Conservation (phyloP, 2,329 filamentous ascomycete species). For the Trichoderma atroviride region DNA sequence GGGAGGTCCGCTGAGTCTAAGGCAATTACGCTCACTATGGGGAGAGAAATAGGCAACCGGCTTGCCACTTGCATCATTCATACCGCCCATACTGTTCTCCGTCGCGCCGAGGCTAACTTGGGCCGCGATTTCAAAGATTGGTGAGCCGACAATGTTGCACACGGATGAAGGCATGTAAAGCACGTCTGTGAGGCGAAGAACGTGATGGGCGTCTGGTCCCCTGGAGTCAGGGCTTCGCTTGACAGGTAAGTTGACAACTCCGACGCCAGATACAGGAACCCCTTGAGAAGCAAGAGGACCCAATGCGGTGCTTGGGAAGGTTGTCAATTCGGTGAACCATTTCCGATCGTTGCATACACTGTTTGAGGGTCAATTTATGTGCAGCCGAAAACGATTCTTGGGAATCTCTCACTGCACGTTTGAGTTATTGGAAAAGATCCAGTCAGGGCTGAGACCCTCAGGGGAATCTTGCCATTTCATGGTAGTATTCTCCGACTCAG, state of each 20-base stretch:
- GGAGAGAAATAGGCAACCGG: background rate
- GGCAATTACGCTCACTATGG: background rate
- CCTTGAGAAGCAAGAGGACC: background rate
- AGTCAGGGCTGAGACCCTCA: background rate
- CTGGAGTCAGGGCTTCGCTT: background rate
- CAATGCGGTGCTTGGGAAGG: background rate
- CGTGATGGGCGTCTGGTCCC: background rate
- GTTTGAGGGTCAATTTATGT: background rate
- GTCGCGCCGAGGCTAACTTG: fast-evolving
- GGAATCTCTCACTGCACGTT: background rate
- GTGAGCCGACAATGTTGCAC: background rate
- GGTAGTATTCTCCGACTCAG: background rate
- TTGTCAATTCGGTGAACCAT: slow-evolving; percentile 28
- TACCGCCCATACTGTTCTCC: background rate
- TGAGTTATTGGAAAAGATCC: background rate
- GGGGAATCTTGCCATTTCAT: background rate
- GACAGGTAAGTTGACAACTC: background rate
- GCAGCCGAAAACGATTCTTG: background rate
- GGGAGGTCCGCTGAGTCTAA: background rate
- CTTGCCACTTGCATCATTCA: background rate
- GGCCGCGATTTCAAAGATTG: background rate
- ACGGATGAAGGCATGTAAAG: background rate
- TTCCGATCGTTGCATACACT: slow-evolving; percentile 27
- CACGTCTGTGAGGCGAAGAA: background rate
- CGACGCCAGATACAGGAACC: background rate